Evolutionary conservation across 208 protist genomes (phyloP).

Genomic region (Wallacemonas collosoma): DNA sequence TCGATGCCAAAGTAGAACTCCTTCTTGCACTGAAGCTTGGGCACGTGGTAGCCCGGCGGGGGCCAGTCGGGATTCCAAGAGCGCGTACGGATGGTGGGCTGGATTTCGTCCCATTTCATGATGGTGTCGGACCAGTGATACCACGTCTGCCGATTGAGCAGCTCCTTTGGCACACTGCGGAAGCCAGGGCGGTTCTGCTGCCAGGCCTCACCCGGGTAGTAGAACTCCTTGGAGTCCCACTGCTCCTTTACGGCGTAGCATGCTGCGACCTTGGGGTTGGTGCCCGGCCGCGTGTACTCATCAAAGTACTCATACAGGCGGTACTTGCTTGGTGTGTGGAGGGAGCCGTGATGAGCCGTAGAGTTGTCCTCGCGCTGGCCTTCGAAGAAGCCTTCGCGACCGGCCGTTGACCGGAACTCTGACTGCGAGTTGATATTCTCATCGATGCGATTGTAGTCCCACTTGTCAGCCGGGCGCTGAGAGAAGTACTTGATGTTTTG

Average conservation of each 20-base stretch:
- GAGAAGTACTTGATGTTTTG: conserved; percentile 71
- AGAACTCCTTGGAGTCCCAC: conserved; percentile 88
- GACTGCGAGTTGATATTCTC: conserved; percentile 89
- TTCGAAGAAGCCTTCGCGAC: conserved; percentile 72
- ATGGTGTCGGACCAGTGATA: conserved; percentile 90
- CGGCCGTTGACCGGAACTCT: conserved; percentile 67
- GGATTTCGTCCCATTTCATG: conserved; percentile 87
- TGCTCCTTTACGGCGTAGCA: conserved; percentile 85
- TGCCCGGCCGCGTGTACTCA: conserved; percentile 87
- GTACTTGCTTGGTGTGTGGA: conserved; percentile 83
- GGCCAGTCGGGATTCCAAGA: conserved; percentile 90
- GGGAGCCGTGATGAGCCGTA: conserved; percentile 56
- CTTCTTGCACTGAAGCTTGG: conserved; percentile 84
- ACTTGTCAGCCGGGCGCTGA: conserved; percentile 65
- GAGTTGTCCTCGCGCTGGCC: conserved; percentile 83
- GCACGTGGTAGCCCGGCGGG: conserved; percentile 83
- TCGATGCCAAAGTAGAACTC: conserved; percentile 87
- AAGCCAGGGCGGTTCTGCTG: conserved; percentile 84
- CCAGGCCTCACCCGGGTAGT: conserved; percentile 90
- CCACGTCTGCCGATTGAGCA: conserved; percentile 88
- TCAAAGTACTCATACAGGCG: conserved; percentile 91
- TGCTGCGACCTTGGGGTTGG: conserved; percentile 74
- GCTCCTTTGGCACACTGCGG: conserved; percentile 85
- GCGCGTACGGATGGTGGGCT: conserved; percentile 79
- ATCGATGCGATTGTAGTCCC: conserved; percentile 88